phyloP scores from a whole-genome alignment of 768 basidiomycete genomes.

The Pleurotus platypus region DNA sequence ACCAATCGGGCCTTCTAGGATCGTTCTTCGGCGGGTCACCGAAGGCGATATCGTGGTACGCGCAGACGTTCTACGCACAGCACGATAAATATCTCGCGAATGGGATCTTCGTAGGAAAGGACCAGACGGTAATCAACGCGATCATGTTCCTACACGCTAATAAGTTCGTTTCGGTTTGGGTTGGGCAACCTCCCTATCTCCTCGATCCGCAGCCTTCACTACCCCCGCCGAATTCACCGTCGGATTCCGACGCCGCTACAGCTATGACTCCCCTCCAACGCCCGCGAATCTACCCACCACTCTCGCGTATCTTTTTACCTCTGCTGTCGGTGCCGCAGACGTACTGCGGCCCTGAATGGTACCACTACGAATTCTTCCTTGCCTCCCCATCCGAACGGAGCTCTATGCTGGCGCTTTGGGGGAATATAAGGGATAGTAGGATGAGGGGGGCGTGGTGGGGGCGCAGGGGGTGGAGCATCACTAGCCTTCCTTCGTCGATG shows the following conservation, averaged over 20 bases:
- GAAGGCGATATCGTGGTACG: conserved; percentile 41
- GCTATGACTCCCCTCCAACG: conserved; percentile 12
- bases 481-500: neutral
- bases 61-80: conserved; percentile 41
- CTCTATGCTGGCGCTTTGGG: conserved; percentile 11
- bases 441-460: conserved; percentile 14
- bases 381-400: conserved; percentile 21
- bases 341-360: conserved; percentile 39
- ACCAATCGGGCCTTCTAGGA: conserved; percentile 26
- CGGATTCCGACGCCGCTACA: conserved; percentile 16
- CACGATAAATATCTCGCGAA: conserved; percentile 47
- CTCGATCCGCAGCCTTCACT: neutral
- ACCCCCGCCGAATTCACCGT: neutral
- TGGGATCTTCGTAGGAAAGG: conserved; percentile 54
- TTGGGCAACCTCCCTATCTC: conserved; percentile 7
- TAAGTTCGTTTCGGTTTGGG: conserved; percentile 42
- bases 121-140: conserved; percentile 51
- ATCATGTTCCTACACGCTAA: conserved; percentile 41
- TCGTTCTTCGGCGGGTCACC: conserved; percentile 56
- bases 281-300: conserved; percentile 15
- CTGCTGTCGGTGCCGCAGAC: neutral
- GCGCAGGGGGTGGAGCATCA: conserved; percentile 10
- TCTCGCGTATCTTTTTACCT: conserved; percentile 5
- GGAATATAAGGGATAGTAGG: conserved; percentile 12
- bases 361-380: conserved; percentile 50